A percentile compares a stretch with the other conserved stretches of the same genome.
phyloP scores from a whole-genome alignment of 495 filamentous ascomycete genomes.

The Aspergillus asperescens region DNA sequence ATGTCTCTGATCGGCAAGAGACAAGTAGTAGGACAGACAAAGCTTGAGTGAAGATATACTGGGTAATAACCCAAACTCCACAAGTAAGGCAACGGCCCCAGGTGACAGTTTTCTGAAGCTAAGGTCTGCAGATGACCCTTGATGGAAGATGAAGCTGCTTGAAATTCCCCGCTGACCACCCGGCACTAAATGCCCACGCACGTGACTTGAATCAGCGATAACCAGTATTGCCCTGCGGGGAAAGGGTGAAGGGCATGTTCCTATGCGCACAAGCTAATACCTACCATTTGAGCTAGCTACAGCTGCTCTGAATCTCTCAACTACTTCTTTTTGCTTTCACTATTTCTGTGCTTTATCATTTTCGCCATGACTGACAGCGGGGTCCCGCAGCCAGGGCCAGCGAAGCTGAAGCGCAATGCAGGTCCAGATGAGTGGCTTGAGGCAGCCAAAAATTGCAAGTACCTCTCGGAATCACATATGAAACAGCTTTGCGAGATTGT shows the following conservation, averaged over 20 bases:
- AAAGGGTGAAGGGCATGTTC: background rate
- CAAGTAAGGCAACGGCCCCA: background rate
- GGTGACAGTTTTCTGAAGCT: background rate
- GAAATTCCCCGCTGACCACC: slow-evolving; percentile 10
- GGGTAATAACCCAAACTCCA: background rate
- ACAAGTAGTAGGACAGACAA: too few relatives aligned
- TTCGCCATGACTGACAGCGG: slow-evolving; percentile 47
- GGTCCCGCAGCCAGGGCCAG: slow-evolving; percentile 84
- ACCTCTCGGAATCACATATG: slow-evolving; percentile 92
- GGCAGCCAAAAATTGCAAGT: slow-evolving; percentile 92
- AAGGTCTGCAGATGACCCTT: background rate
- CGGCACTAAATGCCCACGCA: background rate
- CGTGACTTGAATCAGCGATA: slow-evolving; percentile 9
- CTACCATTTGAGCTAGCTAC: background rate
- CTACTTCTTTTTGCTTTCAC: slow-evolving; percentile 2
- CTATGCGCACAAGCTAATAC: background rate
- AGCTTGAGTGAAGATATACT: too few relatives aligned
- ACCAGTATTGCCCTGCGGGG: slow-evolving; percentile 12
- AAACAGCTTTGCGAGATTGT: slow-evolving; percentile 98
- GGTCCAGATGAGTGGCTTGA: slow-evolving; percentile 96
- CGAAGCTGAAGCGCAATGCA: slow-evolving; percentile 71
- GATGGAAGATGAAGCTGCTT: background rate
- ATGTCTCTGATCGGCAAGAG: background rate
- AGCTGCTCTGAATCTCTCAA: background rate
- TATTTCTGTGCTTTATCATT: slow-evolving; percentile 6